phyloP scores from a whole-genome alignment of 306 rosid species.

The Cucurbita pepo region DNA sequence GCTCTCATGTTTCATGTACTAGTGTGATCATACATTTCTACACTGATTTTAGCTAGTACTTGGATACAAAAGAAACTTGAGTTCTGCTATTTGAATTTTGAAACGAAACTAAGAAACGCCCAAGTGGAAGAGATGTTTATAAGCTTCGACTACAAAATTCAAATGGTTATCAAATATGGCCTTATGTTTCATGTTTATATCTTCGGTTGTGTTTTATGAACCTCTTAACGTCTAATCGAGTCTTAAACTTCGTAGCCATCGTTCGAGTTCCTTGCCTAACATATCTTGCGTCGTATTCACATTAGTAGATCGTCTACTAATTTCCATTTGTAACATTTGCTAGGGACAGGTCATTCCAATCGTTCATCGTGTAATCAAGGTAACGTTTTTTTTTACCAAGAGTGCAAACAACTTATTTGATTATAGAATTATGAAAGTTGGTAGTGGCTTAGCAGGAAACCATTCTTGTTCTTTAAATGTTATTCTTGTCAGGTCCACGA shows the following conservation, averaged over 20 bases:
- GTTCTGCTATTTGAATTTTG: not conserved
- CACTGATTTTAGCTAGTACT: not conserved
- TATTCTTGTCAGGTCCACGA: constrained; percentile 45
- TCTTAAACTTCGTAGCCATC: not conserved
- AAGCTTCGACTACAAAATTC: not conserved
- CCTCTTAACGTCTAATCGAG: not conserved
- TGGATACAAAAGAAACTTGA: not conserved
- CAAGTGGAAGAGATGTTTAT: not conserved
- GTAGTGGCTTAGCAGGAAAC: not conserved
- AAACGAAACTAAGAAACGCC: not conserved
- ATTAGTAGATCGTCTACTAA: constrained; percentile 6
- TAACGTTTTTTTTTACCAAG: constrained; percentile 7
- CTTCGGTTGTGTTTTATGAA: not conserved
- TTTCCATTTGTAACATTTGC: constrained; percentile 3
- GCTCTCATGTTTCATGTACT: not conserved
- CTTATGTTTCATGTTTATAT: not conserved
- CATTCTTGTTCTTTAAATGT: not conserved
- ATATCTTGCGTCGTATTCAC: not conserved
- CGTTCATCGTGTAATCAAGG: constrained; percentile 72
- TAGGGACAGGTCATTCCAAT: constrained; percentile 70
- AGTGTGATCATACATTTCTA: not conserved
- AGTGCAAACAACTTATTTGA: too few species aligned
- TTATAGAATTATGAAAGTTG: too few species aligned
- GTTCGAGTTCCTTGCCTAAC: not conserved
- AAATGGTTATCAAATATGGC: not conserved